Conservation (phyloP, 352 stramenopile genomes). For the Blastocystis sp. region DNA sequence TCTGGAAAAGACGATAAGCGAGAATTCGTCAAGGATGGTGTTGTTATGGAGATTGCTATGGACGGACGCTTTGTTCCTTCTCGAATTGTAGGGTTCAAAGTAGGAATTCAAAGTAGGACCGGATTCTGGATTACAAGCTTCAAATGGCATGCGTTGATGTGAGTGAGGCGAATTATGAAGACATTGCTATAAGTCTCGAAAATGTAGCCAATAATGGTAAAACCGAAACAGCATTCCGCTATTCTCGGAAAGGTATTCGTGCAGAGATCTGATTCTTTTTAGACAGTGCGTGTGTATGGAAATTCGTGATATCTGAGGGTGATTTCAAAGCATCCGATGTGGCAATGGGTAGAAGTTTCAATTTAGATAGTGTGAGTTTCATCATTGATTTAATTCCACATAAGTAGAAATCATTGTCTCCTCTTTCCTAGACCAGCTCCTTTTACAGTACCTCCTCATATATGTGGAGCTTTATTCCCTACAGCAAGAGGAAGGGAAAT, state of each 20-base stretch:
- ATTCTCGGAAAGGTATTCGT: not conserved
- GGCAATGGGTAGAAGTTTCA: not conserved
- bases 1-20: not conserved
- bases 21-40: too few relatives aligned
- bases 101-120: not conserved
- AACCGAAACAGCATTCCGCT: not conserved
- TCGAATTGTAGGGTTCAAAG: not conserved
- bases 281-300: slow-evolving; percentile 2
- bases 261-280: not conserved
- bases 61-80: not conserved
- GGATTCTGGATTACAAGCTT: not conserved
- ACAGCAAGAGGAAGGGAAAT: not conserved
- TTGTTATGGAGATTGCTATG: not conserved
- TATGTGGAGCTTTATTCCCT: not conserved
- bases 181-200: not conserved
- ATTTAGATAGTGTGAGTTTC: not conserved
- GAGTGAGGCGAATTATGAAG: not conserved
- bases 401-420: not conserved
- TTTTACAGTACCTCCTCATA: not conserved
- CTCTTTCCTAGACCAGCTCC: not conserved
- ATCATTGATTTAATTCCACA: slow-evolving; percentile 35
- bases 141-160: not conserved
- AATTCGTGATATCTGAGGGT: not conserved
- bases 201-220: not conserved
- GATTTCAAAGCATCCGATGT: slow-evolving; percentile 39